Conservation (phyloP, 331 rosid species). For the Quercus phellos region DNA sequence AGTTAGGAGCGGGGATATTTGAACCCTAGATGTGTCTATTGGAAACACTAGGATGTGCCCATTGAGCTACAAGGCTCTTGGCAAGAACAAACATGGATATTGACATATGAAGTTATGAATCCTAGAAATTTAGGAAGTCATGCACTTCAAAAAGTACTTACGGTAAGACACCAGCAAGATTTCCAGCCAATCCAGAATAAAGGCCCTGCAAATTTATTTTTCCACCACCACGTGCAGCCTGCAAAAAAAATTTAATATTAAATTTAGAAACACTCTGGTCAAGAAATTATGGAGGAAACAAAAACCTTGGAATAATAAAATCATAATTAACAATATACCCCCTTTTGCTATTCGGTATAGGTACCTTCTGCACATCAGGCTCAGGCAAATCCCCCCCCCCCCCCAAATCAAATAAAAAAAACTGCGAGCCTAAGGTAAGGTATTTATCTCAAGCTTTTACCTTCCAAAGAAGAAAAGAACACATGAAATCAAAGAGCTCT, state of each 20-base stretch:
- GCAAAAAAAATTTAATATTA: background rate
- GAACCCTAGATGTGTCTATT: no score
- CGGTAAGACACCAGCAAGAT: slow-evolving; percentile 73
- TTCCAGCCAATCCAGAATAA: slow-evolving; percentile 68
- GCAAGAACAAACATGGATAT: background rate
- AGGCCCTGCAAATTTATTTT: slow-evolving; percentile 51
- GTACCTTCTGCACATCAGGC: no score
- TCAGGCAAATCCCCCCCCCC: background rate
- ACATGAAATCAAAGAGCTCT: background rate
- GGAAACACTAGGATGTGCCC: no score
- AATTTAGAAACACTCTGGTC: background rate
- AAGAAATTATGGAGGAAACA: background rate
- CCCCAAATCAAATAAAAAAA: background rate
- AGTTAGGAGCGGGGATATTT: no score
- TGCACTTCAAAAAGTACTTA: slow-evolving; percentile 33
- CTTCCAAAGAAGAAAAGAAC: background rate
- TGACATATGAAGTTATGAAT: no score
- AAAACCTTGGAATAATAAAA: background rate
- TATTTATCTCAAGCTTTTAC: background rate
- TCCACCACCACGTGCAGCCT: slow-evolving; percentile 66
- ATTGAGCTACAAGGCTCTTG: no score
- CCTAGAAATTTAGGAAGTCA: background rate
- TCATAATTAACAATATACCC: no score
- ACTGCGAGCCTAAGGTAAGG: background rate
- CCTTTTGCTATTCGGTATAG: no score